Evolutionary conservation across 1,284 basidiomycete genomes (phyloP).

Genomic region (Afroboletus lepidellus): DNA sequence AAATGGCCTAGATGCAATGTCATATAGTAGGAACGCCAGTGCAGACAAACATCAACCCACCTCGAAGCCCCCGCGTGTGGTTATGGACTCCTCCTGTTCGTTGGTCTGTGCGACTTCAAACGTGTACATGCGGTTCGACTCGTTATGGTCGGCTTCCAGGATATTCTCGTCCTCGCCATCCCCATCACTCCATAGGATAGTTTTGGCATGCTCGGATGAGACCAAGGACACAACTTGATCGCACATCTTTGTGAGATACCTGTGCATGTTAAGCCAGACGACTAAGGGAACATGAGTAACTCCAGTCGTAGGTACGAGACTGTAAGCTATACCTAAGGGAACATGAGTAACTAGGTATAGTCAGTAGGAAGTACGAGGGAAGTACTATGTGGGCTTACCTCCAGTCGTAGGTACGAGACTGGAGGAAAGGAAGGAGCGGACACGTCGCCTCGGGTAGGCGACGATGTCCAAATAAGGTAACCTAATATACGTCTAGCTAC

Average conservation of each 20-base stretch:
- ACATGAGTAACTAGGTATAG: no score
- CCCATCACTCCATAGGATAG: constrained; percentile 44
- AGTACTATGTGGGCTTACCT: no score
- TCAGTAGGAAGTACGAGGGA: no score
- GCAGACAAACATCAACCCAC: constrained; percentile 23
- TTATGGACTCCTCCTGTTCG: constrained; percentile 56
- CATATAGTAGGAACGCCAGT: not conserved
- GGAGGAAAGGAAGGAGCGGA: no score
- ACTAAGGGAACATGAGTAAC: no score
- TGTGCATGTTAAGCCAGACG: no score
- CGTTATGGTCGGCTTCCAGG: constrained; percentile 36
- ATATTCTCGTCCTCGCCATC: constrained; percentile 31
- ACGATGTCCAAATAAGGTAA: no score
- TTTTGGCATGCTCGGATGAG: constrained; percentile 42
- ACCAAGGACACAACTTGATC: constrained; percentile 52
- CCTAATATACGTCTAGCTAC: no score
- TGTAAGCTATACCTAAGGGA: no score
- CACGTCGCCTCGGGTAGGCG: no score
- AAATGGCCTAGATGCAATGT: constrained; percentile 13
- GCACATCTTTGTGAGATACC: constrained; percentile 55
- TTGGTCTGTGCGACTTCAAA: constrained; percentile 57
- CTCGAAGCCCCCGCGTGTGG: constrained; percentile 41
- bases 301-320: no score
- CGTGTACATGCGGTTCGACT: constrained; percentile 47
- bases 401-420: no score